Conservation (phyloP, 2,329 filamentous ascomycete genomes). For the Emmonsiellopsis sp. region DNA sequence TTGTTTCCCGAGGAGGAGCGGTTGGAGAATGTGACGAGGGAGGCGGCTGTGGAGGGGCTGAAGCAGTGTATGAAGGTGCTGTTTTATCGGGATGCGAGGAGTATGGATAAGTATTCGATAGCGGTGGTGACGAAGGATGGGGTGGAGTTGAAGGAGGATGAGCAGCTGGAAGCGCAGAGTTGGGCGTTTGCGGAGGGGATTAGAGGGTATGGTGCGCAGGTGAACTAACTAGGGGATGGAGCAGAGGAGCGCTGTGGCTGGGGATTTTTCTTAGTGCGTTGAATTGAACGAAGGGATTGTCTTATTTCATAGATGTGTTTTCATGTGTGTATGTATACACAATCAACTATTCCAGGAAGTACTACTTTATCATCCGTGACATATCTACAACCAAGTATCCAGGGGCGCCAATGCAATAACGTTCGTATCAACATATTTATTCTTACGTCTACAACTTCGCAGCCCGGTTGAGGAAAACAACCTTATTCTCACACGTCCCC, state of each 20-base stretch:
- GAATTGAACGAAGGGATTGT: too few relatives aligned
- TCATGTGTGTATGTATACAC: too few relatives aligned
- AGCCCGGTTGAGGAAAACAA: constrained; percentile 33
- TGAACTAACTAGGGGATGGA: constrained; percentile 28
- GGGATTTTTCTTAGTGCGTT: neutral
- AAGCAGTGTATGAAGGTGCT: constrained; percentile 97
- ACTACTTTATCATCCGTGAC: too few relatives aligned
- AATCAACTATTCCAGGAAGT: too few relatives aligned
- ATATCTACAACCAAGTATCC: neutral
- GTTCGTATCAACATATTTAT: neutral
- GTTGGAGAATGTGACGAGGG: constrained; percentile 60
- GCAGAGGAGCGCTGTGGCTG: neutral
- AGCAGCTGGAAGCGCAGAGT: constrained; percentile 90
- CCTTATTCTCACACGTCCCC: constrained; percentile 44
- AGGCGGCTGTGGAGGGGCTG: constrained; percentile 70
- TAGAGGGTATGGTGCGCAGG: constrained; percentile 87
- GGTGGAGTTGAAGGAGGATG: constrained; percentile 73
- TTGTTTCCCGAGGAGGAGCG: constrained; percentile 76
- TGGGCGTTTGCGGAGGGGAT: constrained; percentile 97
- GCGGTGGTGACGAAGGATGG: constrained; percentile 82
- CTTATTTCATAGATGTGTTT: too few relatives aligned
- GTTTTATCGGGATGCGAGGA: constrained; percentile 93
- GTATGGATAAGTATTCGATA: constrained; percentile 82
- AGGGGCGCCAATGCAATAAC: neutral
- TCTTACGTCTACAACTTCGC: constrained; percentile 25